Conservation (phyloP, 345 rosid genomes). For the Corymbia maculata region DNA sequence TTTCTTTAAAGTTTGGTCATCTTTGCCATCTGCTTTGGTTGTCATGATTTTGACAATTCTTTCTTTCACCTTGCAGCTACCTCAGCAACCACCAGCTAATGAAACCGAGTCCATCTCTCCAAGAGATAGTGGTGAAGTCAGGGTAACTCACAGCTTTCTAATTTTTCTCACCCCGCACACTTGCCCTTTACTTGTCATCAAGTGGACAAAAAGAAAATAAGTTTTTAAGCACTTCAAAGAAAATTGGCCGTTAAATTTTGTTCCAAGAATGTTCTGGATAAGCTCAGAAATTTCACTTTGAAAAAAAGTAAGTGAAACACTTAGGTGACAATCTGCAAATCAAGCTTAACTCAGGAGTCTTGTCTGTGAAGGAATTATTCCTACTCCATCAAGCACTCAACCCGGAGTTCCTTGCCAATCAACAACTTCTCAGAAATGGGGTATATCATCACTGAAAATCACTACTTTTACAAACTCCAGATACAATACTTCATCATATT, state of each 20-base stretch:
- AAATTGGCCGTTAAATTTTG: neutral
- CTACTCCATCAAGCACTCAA: constrained; percentile 55
- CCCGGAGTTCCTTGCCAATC: constrained; percentile 45
- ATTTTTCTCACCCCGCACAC: neutral
- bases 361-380: constrained; percentile 34
- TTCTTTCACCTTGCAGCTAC: constrained; percentile 11
- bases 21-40: neutral
- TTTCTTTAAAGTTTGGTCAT: neutral
- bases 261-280: neutral
- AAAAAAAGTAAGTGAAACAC: neutral
- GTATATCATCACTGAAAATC: constrained; percentile 10
- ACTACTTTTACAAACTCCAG: neutral
- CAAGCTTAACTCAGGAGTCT: neutral
- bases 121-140: constrained; percentile 72
- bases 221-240: neutral
- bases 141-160: constrained; percentile 23
- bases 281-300: neutral
- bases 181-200: neutral
- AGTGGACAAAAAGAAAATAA: neutral
- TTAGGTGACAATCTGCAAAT: neutral
- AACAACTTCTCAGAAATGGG: constrained; percentile 50
- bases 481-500: neutral
- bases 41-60: neutral
- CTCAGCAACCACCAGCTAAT: constrained; percentile 21
- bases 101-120: constrained; percentile 59